phyloP scores from a whole-genome alignment of 495 filamentous ascomycete species.

The Penicillium herquei region DNA sequence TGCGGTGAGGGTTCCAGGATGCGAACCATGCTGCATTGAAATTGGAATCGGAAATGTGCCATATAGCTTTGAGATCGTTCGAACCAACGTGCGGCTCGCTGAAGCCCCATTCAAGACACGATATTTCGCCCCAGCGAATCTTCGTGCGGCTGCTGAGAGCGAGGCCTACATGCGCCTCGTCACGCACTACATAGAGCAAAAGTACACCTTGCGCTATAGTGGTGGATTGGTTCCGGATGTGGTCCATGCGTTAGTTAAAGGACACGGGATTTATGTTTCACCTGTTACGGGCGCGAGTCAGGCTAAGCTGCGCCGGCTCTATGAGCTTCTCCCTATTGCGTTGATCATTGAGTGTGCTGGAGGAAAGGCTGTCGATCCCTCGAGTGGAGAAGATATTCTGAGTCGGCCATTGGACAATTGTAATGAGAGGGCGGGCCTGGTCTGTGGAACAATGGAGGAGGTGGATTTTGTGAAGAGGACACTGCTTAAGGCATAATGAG shows the following conservation, averaged over 20 bases:
- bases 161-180: constrained; percentile 42
- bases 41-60: constrained; percentile 30
- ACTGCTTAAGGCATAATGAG: not conserved
- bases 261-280: constrained; percentile 51
- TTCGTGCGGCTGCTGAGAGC: constrained; percentile 45
- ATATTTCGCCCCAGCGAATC: constrained; percentile 55
- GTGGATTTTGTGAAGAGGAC: constrained; percentile 35
- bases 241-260: constrained; percentile 50
- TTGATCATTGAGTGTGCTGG: constrained; percentile 53
- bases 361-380: constrained; percentile 44
- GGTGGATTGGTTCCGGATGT: constrained; percentile 55
- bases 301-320: constrained; percentile 51
- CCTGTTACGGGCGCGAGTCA: constrained; percentile 42
- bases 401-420: constrained; percentile 29
- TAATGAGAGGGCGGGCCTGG: constrained; percentile 46
- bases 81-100: constrained; percentile 25
- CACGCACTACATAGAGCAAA: constrained; percentile 33
- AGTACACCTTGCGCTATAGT: constrained; percentile 51
- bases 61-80: constrained; percentile 30
- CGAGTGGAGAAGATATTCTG: constrained; percentile 36
- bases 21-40: constrained; percentile 37
- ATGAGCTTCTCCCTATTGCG: constrained; percentile 50
- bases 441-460: constrained; percentile 48
- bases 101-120: constrained; percentile 30
- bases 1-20: constrained; percentile 39